Evolutionary conservation across 2,329 filamentous ascomycete species (phyloP).

Genomic region (Xylariales sp.): DNA sequence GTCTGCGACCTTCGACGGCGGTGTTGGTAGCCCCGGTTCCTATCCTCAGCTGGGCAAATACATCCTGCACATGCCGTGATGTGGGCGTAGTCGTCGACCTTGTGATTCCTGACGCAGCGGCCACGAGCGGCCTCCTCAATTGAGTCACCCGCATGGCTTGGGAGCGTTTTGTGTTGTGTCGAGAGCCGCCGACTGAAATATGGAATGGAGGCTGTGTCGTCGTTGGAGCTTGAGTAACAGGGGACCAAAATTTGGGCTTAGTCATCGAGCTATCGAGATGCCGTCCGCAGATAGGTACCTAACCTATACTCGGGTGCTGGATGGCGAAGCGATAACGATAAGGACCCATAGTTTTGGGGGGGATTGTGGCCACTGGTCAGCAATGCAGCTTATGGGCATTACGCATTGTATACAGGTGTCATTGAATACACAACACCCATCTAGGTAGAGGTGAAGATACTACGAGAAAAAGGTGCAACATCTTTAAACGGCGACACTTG

Average conservation of each 20-base stretch:
- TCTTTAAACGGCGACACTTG: slow-evolving; percentile 9
- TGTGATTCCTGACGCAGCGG: slow-evolving; percentile 48
- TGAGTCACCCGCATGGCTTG: slow-evolving; percentile 56
- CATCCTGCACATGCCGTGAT: slow-evolving; percentile 52
- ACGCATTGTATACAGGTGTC: background rate
- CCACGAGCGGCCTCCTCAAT: slow-evolving; percentile 58
- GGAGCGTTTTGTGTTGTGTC: slow-evolving; percentile 32
- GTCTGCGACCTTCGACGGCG: slow-evolving; percentile 62
- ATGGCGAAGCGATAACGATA: slow-evolving; percentile 42
- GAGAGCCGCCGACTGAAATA: background rate
- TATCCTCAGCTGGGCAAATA: slow-evolving; percentile 49
- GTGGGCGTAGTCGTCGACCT: slow-evolving; percentile 42
- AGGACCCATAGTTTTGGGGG: slow-evolving; percentile 19
- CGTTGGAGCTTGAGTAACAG: slow-evolving; percentile 29
- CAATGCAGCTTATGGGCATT: slow-evolving; percentile 33
- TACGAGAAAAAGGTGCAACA: background rate
- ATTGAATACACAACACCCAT: background rate
- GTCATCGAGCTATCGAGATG: slow-evolving; percentile 43
- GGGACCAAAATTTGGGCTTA: slow-evolving; percentile 54
- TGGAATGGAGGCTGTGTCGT: slow-evolving; percentile 13
- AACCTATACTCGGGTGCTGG: slow-evolving; percentile 26
- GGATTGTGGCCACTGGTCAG: slow-evolving; percentile 45
- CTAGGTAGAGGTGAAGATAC: background rate
- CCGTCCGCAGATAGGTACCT: background rate
- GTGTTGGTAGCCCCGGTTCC: slow-evolving; percentile 49